These are phyloP conservation scores for Penicillium sp. DNA, from an alignment of 2,329 filamentous ascomycete species.

Conservation along the genomic window DNA sequence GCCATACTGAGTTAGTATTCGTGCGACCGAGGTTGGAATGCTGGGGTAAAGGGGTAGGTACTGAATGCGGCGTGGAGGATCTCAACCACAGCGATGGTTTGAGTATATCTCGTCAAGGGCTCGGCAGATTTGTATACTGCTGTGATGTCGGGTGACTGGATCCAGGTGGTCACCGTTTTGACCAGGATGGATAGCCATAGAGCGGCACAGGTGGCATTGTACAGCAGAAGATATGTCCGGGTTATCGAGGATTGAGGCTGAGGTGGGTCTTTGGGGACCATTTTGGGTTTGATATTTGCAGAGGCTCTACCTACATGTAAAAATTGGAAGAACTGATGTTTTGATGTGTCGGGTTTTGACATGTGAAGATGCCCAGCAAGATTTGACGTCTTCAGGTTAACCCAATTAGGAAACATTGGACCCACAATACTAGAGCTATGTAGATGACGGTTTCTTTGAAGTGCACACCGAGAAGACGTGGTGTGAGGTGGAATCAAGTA, in stretches of 20 bases:
- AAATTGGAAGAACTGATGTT: background rate
- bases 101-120: conserved; percentile 26
- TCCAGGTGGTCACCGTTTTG: conserved; percentile 6
- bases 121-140: conserved; percentile 24
- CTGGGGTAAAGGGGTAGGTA: conserved; percentile 4
- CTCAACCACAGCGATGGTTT: conserved; percentile 28
- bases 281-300: background rate
- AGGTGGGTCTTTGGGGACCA: background rate
- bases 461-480: background rate
- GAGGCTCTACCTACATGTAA: background rate
- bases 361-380: background rate
- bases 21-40: background rate
- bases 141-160: conserved; percentile 5
- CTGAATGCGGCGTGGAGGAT: conserved; percentile 28
- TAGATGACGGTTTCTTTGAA: background rate
- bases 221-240: conserved; percentile 25
- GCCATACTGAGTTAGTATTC: conserved; percentile 1
- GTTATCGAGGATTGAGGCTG: background rate
- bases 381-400: background rate
- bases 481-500: too few species aligned
- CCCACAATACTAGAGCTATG: background rate
- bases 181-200: conserved; percentile 29
- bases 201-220: conserved; percentile 24
- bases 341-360: background rate
- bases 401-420: background rate